Base-by-base conservation (phyloP, 441 rosid genomes). In the Jatropha multifida region DNA sequence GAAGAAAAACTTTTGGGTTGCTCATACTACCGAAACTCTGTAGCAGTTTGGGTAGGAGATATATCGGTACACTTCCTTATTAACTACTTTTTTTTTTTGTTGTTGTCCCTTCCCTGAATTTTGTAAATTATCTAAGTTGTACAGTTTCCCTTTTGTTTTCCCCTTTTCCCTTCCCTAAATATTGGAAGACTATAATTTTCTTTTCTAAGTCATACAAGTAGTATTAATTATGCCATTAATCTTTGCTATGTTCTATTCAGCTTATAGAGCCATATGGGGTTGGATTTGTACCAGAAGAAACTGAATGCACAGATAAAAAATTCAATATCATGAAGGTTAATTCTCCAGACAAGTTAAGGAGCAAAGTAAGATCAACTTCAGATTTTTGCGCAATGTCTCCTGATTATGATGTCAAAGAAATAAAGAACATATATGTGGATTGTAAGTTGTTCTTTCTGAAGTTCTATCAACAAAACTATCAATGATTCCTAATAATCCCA, bases 401-500 rank as follows among this genome's bases (percentile, higher is more conserved):
- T 49, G 94, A 94, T 54, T 83, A 77, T 59, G 97, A 90, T 65
- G 77, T 83, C 20, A 90, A 87, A 78, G 98, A 90, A 74, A 96
- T 96, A 81, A 96, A 96, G 87, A 96, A 90, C 86, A 96, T 96
- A 80, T 96, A 94, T 62, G 86, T 96, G 12, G 99, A 96, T 73
- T 90, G 99, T 96, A 84, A 92, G 99, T 91, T 52, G 74, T 65
- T 74, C 67, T 27, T 69, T 67, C 62, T 64, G n/a, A 20, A 40
- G 37, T 49, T 69, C 44, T 32, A 49, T 54, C 61, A 72, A 56
- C 20, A 46, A 40, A 71, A 49, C n/a, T 59, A 65, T 73, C 55
- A 65, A 75, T 55, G n/a, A 51, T 64, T 56, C 74, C 60, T 71
- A 73, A 48, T 74, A 54, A 15, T 69, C 48, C 18, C 51, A 7